phyloP scores from a whole-genome alignment of 2,329 filamentous ascomycete genomes.

The Sporothrix pallida region DNA sequence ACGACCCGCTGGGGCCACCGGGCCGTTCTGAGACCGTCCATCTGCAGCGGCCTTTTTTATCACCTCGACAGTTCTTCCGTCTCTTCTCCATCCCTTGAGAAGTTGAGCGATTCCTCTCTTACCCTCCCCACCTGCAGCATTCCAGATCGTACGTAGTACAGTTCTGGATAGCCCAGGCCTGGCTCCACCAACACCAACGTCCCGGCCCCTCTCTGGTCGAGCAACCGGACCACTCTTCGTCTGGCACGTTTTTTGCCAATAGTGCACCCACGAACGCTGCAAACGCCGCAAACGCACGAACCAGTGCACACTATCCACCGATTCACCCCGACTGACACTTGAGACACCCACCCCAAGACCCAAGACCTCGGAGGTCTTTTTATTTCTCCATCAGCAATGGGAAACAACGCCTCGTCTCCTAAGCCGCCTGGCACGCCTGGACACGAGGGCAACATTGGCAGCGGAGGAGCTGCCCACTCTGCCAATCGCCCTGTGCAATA shows the following conservation, averaged over 20 bases:
- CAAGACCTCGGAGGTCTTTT: background rate
- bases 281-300: background rate
- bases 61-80: background rate
- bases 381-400: slow-evolving; percentile 46
- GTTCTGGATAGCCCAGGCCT: background rate
- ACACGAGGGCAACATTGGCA: slow-evolving; percentile 31
- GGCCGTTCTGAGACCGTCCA: slow-evolving; percentile 26
- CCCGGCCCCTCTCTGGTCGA: slow-evolving; percentile 2
- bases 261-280: background rate
- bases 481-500: slow-evolving; percentile 38
- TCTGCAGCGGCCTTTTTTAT: slow-evolving; percentile 16
- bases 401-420: slow-evolving; percentile 52
- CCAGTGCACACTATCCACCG: background rate
- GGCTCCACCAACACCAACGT: slow-evolving; percentile 7
- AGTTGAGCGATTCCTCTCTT: background rate
- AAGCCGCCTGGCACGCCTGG: slow-evolving; percentile 46
- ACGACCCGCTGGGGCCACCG: slow-evolving; percentile 17
- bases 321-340: background rate
- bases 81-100: background rate
- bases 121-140: slow-evolving; percentile 24
- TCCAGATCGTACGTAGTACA: background rate
- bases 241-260: slow-evolving; percentile 28
- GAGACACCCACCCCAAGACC: background rate
- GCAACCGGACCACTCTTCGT: background rate
- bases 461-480: slow-evolving; percentile 36